These are phyloP conservation scores for Apiotrichum sp. DNA, from an alignment of 1,284 basidiomycete genomes.

Conservation along the genomic window DNA sequence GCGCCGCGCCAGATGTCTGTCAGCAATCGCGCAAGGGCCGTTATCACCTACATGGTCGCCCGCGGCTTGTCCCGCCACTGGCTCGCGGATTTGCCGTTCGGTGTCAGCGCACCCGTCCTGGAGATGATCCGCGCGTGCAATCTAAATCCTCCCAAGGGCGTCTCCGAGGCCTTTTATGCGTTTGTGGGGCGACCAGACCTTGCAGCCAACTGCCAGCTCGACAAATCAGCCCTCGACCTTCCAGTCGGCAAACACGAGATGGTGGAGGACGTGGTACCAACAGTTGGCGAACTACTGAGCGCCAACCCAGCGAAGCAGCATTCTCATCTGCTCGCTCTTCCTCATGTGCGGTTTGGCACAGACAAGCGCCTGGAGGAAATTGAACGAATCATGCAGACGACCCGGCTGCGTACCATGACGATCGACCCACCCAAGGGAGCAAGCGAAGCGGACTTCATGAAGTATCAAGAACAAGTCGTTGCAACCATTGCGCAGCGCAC, in stretches of 20 bases:
- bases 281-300: conserved; percentile 18
- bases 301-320: conserved; percentile 11
- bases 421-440: conserved; percentile 62
- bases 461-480: conserved; percentile 71
- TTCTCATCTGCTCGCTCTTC: conserved; percentile 17
- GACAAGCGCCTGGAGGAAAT: conserved; percentile 82
- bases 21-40: conserved; percentile 52
- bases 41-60: conserved; percentile 58
- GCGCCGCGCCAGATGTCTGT: neutral
- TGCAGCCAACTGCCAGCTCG: conserved; percentile 26
- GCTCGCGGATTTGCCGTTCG: conserved; percentile 56
- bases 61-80: conserved; percentile 52
- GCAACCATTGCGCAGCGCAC: conserved; percentile 75
- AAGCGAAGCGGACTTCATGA: conserved; percentile 32
- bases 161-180: conserved; percentile 64
- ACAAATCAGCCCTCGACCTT: conserved; percentile 13
- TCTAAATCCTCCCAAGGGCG: conserved; percentile 63
- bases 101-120: conserved; percentile 68
- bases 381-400: conserved; percentile 76
- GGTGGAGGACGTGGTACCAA: conserved; percentile 10
- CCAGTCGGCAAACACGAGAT: conserved; percentile 13
- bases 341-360: conserved; percentile 74
- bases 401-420: conserved; percentile 59
- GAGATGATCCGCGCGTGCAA: conserved; percentile 80
- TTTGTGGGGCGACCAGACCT: conserved; percentile 76